Evolutionary conservation across 2,329 filamentous ascomycete species (phyloP).

Genomic region (Blastomyces silverae): DNA sequence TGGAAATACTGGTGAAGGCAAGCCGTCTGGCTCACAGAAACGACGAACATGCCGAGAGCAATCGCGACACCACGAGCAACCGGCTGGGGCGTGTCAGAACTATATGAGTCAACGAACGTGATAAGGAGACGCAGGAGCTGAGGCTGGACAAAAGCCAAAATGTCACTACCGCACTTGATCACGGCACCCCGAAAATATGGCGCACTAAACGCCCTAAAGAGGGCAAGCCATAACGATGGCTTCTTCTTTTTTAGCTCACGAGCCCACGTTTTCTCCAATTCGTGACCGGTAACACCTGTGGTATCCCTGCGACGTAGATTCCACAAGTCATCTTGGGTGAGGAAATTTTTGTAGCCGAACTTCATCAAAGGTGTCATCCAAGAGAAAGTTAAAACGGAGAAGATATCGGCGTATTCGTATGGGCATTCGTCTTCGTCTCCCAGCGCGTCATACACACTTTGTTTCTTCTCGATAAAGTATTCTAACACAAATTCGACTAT

Average conservation of each 20-base stretch:
- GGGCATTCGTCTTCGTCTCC: slow-evolving; percentile 61
- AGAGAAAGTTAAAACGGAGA: slow-evolving; percentile 86
- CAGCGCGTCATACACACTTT: slow-evolving; percentile 61
- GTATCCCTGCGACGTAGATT: slow-evolving; percentile 74
- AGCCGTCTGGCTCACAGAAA: slow-evolving; percentile 77
- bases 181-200: slow-evolving; percentile 74
- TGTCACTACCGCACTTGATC: slow-evolving; percentile 85
- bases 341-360: slow-evolving; percentile 80
- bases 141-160: slow-evolving; percentile 81
- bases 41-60: slow-evolving; percentile 82
- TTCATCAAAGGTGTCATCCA: slow-evolving; percentile 99
- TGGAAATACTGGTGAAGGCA: slow-evolving; percentile 98
- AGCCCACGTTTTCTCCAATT: slow-evolving; percentile 70
- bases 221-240: slow-evolving; percentile 78
- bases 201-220: slow-evolving; percentile 76
- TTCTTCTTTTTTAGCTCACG: slow-evolving; percentile 64
- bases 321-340: slow-evolving; percentile 96
- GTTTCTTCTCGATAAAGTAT: slow-evolving; percentile 76
- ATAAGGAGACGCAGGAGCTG: slow-evolving; percentile 83
- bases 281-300: slow-evolving; percentile 63
- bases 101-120: slow-evolving; percentile 73
- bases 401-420: slow-evolving; percentile 86
- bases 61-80: slow-evolving; percentile 79
- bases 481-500: slow-evolving; percentile 68
- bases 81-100: slow-evolving; percentile 59